These are phyloP conservation scores for Diplocarpon rosae DNA, from an alignment of 2,329 filamentous ascomycete genomes.

Conservation along the genomic window DNA sequence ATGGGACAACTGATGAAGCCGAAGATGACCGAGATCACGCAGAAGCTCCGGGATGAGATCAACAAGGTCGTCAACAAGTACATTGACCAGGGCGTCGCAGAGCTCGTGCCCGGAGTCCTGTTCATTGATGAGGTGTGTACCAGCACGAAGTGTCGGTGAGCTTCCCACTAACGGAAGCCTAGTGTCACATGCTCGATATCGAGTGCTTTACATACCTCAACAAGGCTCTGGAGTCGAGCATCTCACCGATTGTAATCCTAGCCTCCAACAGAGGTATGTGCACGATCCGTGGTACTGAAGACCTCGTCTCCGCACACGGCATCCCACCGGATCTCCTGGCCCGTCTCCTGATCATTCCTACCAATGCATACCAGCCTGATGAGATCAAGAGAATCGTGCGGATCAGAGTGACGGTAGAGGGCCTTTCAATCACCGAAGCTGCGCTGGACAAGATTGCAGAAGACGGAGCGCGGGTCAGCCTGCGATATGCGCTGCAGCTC, in stretches of 20 bases:
- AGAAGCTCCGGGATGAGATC: conserved; percentile 90
- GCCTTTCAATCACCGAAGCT: conserved; percentile 64
- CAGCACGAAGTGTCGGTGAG: neutral
- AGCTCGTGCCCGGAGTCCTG: conserved; percentile 93
- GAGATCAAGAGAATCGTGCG: conserved; percentile 91
- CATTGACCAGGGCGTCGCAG: conserved; percentile 95
- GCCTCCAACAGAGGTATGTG: conserved; percentile 94
- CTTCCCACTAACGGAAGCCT: conserved; percentile 14
- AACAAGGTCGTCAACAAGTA: conserved; percentile 99
- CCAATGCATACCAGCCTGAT: conserved; percentile 73
- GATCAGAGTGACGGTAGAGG: conserved; percentile 73
- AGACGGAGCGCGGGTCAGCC: conserved; percentile 77
- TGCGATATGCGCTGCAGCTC: conserved; percentile 88
- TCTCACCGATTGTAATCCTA: conserved; percentile 93
- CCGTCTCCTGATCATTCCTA: conserved; percentile 91
- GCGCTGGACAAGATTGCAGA: conserved; percentile 80
- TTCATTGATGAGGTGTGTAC: conserved; percentile 88
- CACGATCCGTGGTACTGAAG: conserved; percentile 77
- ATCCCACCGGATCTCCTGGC: conserved; percentile 89
- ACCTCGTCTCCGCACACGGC: conserved; percentile 79
- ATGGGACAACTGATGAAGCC: conserved; percentile 99
- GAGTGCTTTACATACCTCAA: conserved; percentile 99
- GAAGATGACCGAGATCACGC: conserved; percentile 98
- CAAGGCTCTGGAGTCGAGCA: conserved; percentile 87
- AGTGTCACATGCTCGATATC: conserved; percentile 99